Conservation (phyloP, 371 early-diverging fungal species). For the Conidiobolus incongruus region DNA sequence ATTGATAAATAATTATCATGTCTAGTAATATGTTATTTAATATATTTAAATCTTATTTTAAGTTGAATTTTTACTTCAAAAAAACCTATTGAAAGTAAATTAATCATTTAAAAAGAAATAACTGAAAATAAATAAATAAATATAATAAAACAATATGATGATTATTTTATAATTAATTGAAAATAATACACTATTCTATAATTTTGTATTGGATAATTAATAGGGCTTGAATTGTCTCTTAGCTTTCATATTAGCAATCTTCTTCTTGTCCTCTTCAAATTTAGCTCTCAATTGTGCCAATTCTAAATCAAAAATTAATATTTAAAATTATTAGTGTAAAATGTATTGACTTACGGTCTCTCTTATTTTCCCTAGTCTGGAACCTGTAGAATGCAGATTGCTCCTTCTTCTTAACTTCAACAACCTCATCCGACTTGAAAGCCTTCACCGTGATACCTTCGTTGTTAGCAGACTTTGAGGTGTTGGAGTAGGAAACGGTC, state of each 20-base stretch:
- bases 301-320: slow-evolving; percentile 20
- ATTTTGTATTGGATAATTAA: too few relatives aligned
- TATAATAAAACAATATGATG: too few relatives aligned
- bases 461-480: slow-evolving; percentile 22
- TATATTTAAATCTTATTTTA: too few relatives aligned
- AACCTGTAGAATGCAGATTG: slow-evolving; percentile 79
- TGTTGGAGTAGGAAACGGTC: slow-evolving; percentile 45
- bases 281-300: slow-evolving; percentile 60
- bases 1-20: too few relatives aligned
- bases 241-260: slow-evolving; percentile 57
- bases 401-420: slow-evolving; percentile 28
- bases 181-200: too few relatives aligned
- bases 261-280: slow-evolving; percentile 80
- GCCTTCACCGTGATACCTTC: slow-evolving; percentile 39
- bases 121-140: too few relatives aligned
- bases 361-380: slow-evolving; percentile 77
- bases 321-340: not conserved
- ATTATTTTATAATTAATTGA: too few relatives aligned
- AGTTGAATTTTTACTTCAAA: too few relatives aligned
- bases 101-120: too few relatives aligned
- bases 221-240: slow-evolving; percentile 72
- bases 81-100: too few relatives aligned
- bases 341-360: slow-evolving; percentile 32
- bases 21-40: too few relatives aligned
- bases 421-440: slow-evolving; percentile 18